These are phyloP conservation scores for Suhomyces tanzawaensis DNA, from an alignment of 805 yeast species.

Conservation along the genomic window DNA sequence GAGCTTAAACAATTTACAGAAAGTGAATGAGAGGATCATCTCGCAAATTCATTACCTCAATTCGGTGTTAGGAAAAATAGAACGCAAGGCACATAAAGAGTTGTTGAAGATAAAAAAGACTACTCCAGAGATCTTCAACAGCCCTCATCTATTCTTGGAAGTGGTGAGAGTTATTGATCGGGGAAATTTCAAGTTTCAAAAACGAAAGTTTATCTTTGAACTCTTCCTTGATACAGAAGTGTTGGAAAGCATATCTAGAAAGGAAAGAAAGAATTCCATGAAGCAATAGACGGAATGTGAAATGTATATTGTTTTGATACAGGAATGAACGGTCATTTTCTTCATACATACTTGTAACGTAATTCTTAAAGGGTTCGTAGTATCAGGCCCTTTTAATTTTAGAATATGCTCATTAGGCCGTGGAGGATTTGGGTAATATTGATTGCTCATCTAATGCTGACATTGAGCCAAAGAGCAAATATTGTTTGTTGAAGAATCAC, in stretches of 20 bases:
- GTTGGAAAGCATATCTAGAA: conserved; percentile 50
- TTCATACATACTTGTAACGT: too few relatives aligned
- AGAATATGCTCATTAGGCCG: too few relatives aligned
- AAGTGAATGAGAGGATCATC: conserved; percentile 23
- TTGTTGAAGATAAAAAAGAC: conserved; percentile 52
- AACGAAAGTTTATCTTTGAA: conserved; percentile 64
- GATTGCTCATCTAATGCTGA: too few relatives aligned
- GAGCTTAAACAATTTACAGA: conserved; percentile 4
- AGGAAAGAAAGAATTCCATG: conserved; percentile 34
- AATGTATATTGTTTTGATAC: too few relatives aligned
- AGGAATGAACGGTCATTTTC: too few relatives aligned
- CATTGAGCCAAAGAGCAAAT: too few relatives aligned
- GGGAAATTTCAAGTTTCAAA: conserved; percentile 61
- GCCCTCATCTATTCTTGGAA: conserved; percentile 52
- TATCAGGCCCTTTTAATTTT: too few relatives aligned
- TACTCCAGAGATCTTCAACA: conserved; percentile 53
- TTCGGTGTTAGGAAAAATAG: conserved; percentile 37
- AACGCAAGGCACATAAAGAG: conserved; percentile 56
- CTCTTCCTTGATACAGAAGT: conserved; percentile 51
- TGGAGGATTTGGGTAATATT: too few relatives aligned
- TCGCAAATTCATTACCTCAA: conserved; percentile 51
- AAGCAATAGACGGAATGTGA: too few relatives aligned
- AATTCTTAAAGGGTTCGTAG: too few relatives aligned
- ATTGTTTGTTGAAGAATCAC: too few relatives aligned
- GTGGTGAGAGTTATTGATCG: conserved; percentile 50